These are phyloP conservation scores for Moricandia moricandioides DNA, from an alignment of 345 rosid genomes.

Conservation along the genomic window DNA sequence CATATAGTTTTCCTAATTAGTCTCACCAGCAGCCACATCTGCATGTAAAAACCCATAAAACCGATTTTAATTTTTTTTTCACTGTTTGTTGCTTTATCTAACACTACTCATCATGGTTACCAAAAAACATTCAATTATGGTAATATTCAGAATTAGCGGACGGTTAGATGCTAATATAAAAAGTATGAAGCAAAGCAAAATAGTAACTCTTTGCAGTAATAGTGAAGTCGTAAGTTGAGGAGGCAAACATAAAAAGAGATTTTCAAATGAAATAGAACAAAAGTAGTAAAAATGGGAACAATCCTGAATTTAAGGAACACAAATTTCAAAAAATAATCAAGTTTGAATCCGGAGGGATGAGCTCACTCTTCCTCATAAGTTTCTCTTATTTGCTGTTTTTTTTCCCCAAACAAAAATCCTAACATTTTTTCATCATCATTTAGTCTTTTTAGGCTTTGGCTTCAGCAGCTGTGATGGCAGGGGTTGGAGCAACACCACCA, in stretches of 20 bases:
- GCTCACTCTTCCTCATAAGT: conserved; percentile 20
- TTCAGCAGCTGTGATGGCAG: conserved; percentile 35
- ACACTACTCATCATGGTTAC: no score
- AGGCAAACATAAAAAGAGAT: background rate
- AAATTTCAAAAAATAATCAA: conserved; percentile 18
- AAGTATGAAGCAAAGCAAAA: background rate
- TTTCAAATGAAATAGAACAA: conserved; percentile 1
- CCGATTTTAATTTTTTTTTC: no score
- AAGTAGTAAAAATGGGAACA: conserved; percentile 23
- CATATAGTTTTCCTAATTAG: no score
- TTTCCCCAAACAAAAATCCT: conserved; percentile 31
- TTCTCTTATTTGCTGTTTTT: conserved; percentile 29
- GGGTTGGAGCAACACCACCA: conserved; percentile 74
- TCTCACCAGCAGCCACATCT: no score
- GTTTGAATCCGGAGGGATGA: conserved; percentile 25
- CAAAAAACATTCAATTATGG: background rate
- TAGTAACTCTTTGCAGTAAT: no score
- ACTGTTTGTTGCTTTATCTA: no score
- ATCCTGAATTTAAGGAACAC: conserved; percentile 25
- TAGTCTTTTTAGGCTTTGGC: conserved; percentile 19
- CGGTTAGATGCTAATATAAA: background rate
- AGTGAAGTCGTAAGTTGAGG: background rate
- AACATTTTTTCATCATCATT: conserved; percentile 16
- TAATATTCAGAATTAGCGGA: background rate
- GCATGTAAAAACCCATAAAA: no score